Conservation (phyloP, 2,329 filamentous ascomycete species). For the Oidium heveae region DNA sequence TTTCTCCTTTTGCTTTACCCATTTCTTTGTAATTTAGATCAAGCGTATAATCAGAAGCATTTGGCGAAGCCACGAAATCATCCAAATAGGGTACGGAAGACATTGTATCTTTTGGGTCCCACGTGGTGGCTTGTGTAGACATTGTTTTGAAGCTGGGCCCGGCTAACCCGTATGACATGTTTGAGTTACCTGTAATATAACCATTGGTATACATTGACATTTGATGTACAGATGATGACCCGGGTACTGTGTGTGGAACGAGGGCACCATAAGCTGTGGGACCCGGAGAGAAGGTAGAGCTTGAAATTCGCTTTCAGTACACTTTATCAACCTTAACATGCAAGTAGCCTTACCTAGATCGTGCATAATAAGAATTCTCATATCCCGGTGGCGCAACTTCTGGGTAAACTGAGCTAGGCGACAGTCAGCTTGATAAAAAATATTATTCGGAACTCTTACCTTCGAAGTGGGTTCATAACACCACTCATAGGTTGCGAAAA, state of each 20-base stretch:
- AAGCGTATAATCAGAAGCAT: slow-evolving; percentile 32
- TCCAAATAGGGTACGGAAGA: slow-evolving; percentile 14
- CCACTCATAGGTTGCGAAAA: slow-evolving; percentile 10
- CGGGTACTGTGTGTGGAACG: slow-evolving; percentile 5
- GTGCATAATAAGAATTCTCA: slow-evolving; percentile 11
- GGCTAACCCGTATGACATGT: slow-evolving; percentile 11
- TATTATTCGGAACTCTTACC: slow-evolving; percentile 7
- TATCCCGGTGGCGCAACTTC: slow-evolving; percentile 9
- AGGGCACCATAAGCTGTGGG: slow-evolving; percentile 11
- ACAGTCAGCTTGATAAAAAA: slow-evolving; percentile 8
- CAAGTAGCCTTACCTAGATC: slow-evolving; percentile 11
- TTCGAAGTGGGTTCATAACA: slow-evolving; percentile 10
- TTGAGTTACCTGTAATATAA: slow-evolving; percentile 10
- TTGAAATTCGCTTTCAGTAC: slow-evolving; percentile 11
- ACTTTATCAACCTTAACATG: slow-evolving; percentile 3
- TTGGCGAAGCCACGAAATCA: slow-evolving; percentile 24
- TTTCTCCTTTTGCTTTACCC: slow-evolving; percentile 20
- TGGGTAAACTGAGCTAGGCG: slow-evolving; percentile 9
- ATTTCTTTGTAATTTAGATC: slow-evolving; percentile 22
- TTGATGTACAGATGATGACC: slow-evolving; percentile 7
- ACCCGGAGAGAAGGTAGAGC: slow-evolving; percentile 9
- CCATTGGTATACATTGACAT: slow-evolving; percentile 12
- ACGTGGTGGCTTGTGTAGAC: slow-evolving; percentile 9
- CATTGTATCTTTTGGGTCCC: slow-evolving; percentile 13
- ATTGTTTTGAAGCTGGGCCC: slow-evolving; percentile 11